Conservation (phyloP, 2,329 filamentous ascomycete genomes). For the Aspergillus fumigatiaffinis region DNA sequence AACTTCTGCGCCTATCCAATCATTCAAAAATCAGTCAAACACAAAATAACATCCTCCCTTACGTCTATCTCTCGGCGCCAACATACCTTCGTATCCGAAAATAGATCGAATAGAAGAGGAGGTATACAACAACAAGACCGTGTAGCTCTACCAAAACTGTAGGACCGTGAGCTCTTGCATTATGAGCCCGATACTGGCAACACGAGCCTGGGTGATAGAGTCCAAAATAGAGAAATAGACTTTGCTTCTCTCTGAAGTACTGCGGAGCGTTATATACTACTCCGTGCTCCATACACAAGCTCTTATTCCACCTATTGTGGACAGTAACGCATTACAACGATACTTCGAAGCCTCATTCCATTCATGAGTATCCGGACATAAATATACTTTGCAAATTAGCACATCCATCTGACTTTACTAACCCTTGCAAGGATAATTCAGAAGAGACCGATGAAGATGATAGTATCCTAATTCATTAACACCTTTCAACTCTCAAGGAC, state of each 20-base stretch:
- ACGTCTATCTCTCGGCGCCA: not conserved
- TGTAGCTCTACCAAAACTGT: not conserved
- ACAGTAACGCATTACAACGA: not conserved
- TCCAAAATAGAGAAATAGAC: not conserved
- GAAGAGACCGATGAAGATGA: not conserved
- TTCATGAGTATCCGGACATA: not conserved
- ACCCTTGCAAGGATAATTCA: not conserved
- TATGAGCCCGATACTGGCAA: not conserved
- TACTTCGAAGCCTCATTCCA: not conserved
- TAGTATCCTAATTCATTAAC: not conserved
- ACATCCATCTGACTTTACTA: not conserved
- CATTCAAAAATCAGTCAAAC: not conserved
- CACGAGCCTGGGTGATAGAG: not conserved
- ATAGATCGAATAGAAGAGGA: not conserved
- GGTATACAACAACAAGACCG: not conserved
- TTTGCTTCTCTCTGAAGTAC: not conserved
- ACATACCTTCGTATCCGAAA: not conserved
- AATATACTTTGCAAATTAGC: not conserved
- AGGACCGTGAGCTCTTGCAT: no score
- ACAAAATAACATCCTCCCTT: not conserved
- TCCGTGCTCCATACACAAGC: not conserved
- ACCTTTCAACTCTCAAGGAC: not conserved
- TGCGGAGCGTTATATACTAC: not conserved
- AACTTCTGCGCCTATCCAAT: not conserved
- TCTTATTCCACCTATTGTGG: not conserved